Base-by-base conservation (phyloP, 2,329 filamentous ascomycete genomes). In the Aspergillus aculeatinus region DNA sequence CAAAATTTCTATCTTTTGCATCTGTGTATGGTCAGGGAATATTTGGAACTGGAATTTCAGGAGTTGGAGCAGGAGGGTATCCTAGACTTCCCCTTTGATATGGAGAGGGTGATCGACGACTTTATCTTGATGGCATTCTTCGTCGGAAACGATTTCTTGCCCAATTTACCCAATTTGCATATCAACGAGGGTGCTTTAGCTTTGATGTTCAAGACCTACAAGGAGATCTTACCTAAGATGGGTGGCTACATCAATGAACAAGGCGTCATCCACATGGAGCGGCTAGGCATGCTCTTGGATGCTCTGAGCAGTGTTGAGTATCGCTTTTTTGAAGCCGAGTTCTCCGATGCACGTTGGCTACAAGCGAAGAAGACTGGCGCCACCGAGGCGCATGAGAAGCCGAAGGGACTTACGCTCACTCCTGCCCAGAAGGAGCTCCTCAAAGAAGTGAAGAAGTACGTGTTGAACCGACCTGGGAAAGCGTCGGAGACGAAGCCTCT, bases 101-200 rank as follows among this genome's bases (percentile, higher is more conserved):
- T 99, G 83, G 95, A 99, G 81, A 87, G 90, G 65, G 87, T 99
- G 72, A 98, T 99, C 79, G 95, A 99, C 75, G 95, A 99, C 81
- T 99, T 99, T 77, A 98, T 99, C 74, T 85, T 99, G 62, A 97
- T 99, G 92, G 94, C 93, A 51, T 99, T 99, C 81, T 99, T 99
- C 76, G 92, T 99, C 70, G 95, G 95, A 74, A 99, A 99, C 77
- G 95, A 99, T 84, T 99, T 99, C 80, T 84, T 99, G 76, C 95
- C 95, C 3, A 97, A 99, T 77, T 83, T 99, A 60, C 96, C 96
- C 5, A 91, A 96, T 72, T 80, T 99, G 65, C 95, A 99, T 77
- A 99, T 99, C 78, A 99, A 99, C 77, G 96, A 99, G 77, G 96
- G 95, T 65, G 95, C 96, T 23, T 81, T 99, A 76, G 91, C 94